Percentiles rank a stretch among this genome's conserved stretches.
Evolutionary conservation across 2,329 filamentous ascomycete species (phyloP).

Genomic region (Aspergillus fumigatus): DNA sequence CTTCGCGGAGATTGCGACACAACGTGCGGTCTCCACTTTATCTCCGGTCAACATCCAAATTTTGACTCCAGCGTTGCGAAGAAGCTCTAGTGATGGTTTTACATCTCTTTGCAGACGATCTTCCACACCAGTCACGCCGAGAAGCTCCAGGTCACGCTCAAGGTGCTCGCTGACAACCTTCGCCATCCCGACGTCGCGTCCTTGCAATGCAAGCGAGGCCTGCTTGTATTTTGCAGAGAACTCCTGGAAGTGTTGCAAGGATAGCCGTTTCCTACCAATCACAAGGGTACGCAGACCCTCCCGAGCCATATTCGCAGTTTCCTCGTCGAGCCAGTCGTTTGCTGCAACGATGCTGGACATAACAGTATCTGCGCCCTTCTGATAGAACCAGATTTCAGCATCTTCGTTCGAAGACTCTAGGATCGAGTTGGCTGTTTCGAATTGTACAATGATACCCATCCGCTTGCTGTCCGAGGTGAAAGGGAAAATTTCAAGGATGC

Average conservation of each 20-base stretch:
- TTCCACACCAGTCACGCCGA: slow-evolving; percentile 97
- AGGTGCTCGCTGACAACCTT: slow-evolving; percentile 74
- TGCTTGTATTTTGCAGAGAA: slow-evolving; percentile 72
- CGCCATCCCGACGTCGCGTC: slow-evolving; percentile 77
- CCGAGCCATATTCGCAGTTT: slow-evolving; percentile 98
- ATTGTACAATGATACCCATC: slow-evolving; percentile 95
- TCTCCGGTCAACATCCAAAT: slow-evolving; percentile 99
- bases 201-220: slow-evolving; percentile 73
- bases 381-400: slow-evolving; percentile 95
- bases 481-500: slow-evolving; percentile 90
- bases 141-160: slow-evolving; percentile 81
- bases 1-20: slow-evolving; percentile 92
- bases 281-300: slow-evolving; percentile 93
- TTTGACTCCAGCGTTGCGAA: slow-evolving; percentile 96
- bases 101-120: slow-evolving; percentile 95
- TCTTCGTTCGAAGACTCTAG: slow-evolving; percentile 49
- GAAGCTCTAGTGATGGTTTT: slow-evolving; percentile 87
- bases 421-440: slow-evolving; percentile 56
- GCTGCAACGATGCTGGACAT: slow-evolving; percentile 94
- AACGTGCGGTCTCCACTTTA: slow-evolving; percentile 95
- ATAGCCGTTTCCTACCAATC: slow-evolving; percentile 85
- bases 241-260: slow-evolving; percentile 70
- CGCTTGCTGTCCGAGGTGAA: slow-evolving; percentile 97
- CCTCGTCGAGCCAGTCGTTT: slow-evolving; percentile 98
- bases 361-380: slow-evolving; percentile 96